These are phyloP conservation scores for Williopsis jadinii DNA, from an alignment of 1,139 yeast genomes.

Conservation along the genomic window DNA sequence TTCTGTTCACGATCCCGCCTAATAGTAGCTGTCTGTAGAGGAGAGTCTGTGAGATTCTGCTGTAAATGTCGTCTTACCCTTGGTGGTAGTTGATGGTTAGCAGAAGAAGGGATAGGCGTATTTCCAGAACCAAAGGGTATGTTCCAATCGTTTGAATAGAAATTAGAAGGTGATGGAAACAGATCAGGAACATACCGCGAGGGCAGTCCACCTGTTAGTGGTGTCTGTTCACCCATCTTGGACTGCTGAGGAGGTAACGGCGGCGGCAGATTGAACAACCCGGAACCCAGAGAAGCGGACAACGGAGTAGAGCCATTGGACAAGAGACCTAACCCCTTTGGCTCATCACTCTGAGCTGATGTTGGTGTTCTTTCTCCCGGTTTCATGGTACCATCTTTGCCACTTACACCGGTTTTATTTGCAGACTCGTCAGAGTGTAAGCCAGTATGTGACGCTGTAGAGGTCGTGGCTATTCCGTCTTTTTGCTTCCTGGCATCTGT, in stretches of 20 bases:
- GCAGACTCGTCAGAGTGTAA: not conserved
- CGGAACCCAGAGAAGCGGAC: conserved; percentile 24
- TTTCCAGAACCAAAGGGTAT: conserved; percentile 25
- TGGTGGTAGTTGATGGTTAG: conserved; percentile 5
- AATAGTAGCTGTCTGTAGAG: not conserved
- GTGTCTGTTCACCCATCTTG: conserved; percentile 31
- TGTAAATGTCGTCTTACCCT: conserved; percentile 1
- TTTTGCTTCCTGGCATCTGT: conserved; percentile 1
- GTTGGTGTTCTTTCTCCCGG: conserved; percentile 1
- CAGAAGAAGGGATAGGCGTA: conserved; percentile 23
- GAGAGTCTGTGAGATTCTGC: conserved; percentile 1
- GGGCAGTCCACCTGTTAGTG: conserved; percentile 39
- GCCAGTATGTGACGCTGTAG: not conserved
- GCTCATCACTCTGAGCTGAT: not conserved
- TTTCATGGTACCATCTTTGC: not conserved
- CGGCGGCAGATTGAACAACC: conserved; percentile 20
- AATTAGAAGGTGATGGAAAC: conserved; percentile 49
- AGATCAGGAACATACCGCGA: conserved; percentile 46
- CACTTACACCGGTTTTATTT: conserved; percentile 7
- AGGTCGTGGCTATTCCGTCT: not conserved
- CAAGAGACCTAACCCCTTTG: conserved; percentile 15
- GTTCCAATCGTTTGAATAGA: conserved; percentile 30
- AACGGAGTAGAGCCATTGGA: conserved; percentile 23
- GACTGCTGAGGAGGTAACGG: conserved; percentile 15
- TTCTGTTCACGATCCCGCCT: too few species aligned